Evolutionary conservation across 805 yeast species (phyloP), one percentile per base, ranked within the genome.

Genomic region (Grigorovia humatica): DNA sequence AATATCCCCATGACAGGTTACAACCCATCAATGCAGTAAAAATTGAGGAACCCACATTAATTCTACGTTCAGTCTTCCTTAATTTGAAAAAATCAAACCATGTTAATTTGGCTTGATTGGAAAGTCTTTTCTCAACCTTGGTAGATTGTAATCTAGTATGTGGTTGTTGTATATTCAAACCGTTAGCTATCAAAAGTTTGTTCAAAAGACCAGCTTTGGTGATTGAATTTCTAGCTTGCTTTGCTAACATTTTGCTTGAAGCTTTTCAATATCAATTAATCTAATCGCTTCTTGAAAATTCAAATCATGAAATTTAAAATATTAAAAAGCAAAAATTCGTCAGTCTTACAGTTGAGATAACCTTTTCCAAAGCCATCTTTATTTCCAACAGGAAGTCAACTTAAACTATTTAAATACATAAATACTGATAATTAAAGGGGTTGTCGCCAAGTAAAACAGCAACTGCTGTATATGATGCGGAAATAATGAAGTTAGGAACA

Each of bases 71-170:
- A 57, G 81, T 80, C 60, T 83, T 85, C 62, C 96, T 80, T 61
- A 90, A 74, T 44, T 72, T 67, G 58, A 93, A 81, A 66, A 88
- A 93, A 47, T 87, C 83, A 44, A 80, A 77, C 99, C 99, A 93
- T 48, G 79, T 73, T 62, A 87, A 35, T 19, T 30, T 46, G 18
- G 35, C n/a, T 12, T 12, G n/a, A 8, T 38, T n/a, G n/a, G 17
- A 13, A 13, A 15, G 12, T 8, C 13, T 38, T 15, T 7, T 38
- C 15, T 38, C 17, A 9, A n/a, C 15, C 42, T 38, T 38, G 17
- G 42, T 38, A 2, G 42, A 38, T 38, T 3, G 9, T 38, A 38
- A 38, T 38, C 42, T 38, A 38, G n/a, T 12, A n/a, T 12, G 8
- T 15, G 2, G 12, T 17, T 12, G 42, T 38, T 15, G 38, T 11